Evolutionary conservation across 2,329 filamentous ascomycete species (phyloP), one percentile per base, ranked within the genome.

Genomic region (Diaporthe eres): DNA sequence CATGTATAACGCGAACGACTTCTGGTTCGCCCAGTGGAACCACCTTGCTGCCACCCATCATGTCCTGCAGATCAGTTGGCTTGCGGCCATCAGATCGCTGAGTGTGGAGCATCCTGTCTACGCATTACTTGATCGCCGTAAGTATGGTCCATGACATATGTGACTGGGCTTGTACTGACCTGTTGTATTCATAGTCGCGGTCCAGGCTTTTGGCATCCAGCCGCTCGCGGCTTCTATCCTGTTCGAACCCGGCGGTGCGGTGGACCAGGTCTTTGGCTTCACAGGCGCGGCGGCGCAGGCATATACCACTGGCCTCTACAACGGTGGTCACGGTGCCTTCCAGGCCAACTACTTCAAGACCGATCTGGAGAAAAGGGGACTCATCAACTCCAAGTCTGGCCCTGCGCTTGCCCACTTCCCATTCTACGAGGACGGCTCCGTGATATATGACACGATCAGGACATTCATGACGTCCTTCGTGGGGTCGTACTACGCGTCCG

Each of bases 1-100:
- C 58, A 83, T 87, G 78, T 87, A 87, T 78, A 88, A 88, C 68
- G 80, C 82, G 37, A 88, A 89, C 70, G 86, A 89, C 77, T 82
- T 88, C 49, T 88, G 85, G 80, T 83, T 86, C 75, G 81, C 82
- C 0, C 85, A 87, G 71, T 85, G 84, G 80, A 82, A 84, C 74
- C 87, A 89, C 77, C 80, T 89, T 1, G 84, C 84, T 2, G 80
- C 80, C n/a, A 85, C 84, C 0, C 87, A 89, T 76, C 83, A 82
- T 22, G 84, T 87, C 15, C 79, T 82, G 4, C 86, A 89, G 77
- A 83, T 85, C 71, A 83, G 84, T 1, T 85, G 86, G 79, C 78
- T 85, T 75, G 86, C 87, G 17, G 87, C 87, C 0, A 81, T 87
- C 31, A 83, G 87, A n/a, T 86, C 86, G 1, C 75, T 89, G 63